A percentile compares a stretch with the other conserved stretches of the same genome.
Evolutionary conservation across 2,329 filamentous ascomycete genomes (phyloP).

Genomic region (Zasmidium angulare): DNA sequence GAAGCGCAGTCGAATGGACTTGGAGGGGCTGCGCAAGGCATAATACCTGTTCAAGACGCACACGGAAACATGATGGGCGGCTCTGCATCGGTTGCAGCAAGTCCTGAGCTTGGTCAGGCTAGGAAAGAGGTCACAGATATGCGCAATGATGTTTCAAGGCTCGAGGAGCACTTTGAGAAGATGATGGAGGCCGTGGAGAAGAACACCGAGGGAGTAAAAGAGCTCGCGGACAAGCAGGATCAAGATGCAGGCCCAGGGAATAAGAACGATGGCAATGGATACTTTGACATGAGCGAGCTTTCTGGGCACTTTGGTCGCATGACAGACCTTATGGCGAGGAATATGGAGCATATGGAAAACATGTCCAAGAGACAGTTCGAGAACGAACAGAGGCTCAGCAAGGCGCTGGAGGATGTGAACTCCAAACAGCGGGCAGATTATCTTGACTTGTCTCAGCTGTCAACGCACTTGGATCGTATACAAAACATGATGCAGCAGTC

Average conservation of each 20-base stretch:
- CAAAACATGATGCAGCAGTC: constrained; percentile 27
- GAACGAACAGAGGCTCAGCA: constrained; percentile 26
- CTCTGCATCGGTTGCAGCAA: constrained; percentile 13
- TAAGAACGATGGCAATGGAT: constrained; percentile 4
- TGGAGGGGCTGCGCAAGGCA: constrained; percentile 27
- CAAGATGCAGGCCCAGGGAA: neutral
- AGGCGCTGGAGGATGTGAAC: constrained; percentile 18
- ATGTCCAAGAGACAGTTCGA: constrained; percentile 27
- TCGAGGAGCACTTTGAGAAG: constrained; percentile 27
- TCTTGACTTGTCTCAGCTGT: constrained; percentile 26
- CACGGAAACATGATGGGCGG: constrained; percentile 27
- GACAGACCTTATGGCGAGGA: constrained; percentile 24
- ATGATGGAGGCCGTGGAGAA: constrained; percentile 28
- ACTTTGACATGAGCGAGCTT: constrained; percentile 18
- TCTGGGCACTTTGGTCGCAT: constrained; percentile 24
- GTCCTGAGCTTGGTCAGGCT: constrained; percentile 12
- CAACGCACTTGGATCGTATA: constrained; percentile 30
- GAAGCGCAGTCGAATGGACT: constrained; percentile 18
- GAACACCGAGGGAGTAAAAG: constrained; percentile 26
- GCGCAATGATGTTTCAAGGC: constrained; percentile 17
- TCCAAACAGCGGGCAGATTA: constrained; percentile 17
- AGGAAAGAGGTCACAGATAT: constrained; percentile 18
- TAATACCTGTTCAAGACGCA: constrained; percentile 32
- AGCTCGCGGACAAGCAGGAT: constrained; percentile 14
- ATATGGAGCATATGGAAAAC: constrained; percentile 24